phyloP scores from a whole-genome alignment of 1,284 basidiomycete species.

The Rhodotorula sp. region DNA sequence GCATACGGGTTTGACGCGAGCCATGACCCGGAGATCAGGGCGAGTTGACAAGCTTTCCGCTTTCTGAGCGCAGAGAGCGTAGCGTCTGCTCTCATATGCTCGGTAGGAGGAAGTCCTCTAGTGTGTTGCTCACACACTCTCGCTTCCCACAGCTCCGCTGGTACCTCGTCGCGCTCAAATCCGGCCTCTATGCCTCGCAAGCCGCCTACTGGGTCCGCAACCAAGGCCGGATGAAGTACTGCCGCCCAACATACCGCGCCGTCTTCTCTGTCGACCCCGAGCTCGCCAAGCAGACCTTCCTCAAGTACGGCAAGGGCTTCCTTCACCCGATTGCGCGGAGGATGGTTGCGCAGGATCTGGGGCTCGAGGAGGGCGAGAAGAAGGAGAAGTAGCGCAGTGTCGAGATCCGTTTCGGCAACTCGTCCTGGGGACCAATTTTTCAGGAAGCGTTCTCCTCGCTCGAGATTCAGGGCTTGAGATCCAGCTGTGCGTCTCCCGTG shows the following conservation, averaged over 20 bases:
- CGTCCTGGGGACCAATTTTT: too few relatives aligned
- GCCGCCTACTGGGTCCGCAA: slow-evolving; percentile 40
- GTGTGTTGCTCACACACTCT: not conserved
- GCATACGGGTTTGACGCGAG: slow-evolving; percentile 59
- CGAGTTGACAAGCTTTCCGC: slow-evolving; percentile 55
- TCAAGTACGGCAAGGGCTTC: slow-evolving; percentile 44
- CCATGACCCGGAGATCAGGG: slow-evolving; percentile 67
- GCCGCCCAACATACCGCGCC: slow-evolving; percentile 54
- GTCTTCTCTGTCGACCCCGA: slow-evolving; percentile 58
- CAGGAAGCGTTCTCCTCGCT: too few relatives aligned
- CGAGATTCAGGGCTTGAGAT: too few relatives aligned
- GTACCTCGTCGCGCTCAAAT: slow-evolving; percentile 51
- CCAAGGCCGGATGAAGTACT: slow-evolving; percentile 17
- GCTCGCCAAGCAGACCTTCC: slow-evolving; percentile 59
- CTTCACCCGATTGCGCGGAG: slow-evolving; percentile 76
- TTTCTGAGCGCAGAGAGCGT: not conserved
- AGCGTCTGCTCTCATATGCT: not conserved
- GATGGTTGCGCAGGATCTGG: slow-evolving; percentile 57
- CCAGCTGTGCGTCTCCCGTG: too few relatives aligned
- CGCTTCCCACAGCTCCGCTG: slow-evolving; percentile 20
- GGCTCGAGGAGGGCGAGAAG: slow-evolving; percentile 1
- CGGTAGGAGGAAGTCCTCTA: not conserved
- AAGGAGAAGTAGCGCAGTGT: not conserved
- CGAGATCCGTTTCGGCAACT: not conserved
- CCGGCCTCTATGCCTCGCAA: slow-evolving; percentile 52